Percentiles rank a stretch among this genome's conserved stretches.
These are phyloP conservation scores for Fonsecaea erecta DNA, from an alignment of 2,329 filamentous ascomycete species.

Conservation along the genomic window DNA sequence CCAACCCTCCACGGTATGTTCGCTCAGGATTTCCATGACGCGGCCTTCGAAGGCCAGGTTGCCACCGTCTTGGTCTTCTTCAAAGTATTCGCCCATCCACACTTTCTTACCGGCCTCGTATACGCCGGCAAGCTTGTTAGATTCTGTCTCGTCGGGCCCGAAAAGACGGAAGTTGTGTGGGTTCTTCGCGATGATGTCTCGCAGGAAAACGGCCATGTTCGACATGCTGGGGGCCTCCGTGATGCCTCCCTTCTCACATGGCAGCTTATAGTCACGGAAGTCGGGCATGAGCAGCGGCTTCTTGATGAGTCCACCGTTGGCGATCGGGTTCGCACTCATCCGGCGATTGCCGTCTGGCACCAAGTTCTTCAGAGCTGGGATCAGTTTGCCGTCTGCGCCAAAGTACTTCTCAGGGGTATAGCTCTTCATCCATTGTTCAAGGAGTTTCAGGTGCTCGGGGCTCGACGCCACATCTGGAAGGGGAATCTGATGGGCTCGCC, in stretches of 20 bases:
- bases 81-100: slow-evolving; percentile 78
- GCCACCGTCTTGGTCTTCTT: slow-evolving; percentile 74
- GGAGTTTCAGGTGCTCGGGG: slow-evolving; percentile 66
- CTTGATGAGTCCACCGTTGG: slow-evolving; percentile 70
- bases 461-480: slow-evolving; percentile 72
- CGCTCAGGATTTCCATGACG: slow-evolving; percentile 84
- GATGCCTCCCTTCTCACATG: slow-evolving; percentile 65
- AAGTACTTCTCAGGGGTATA: slow-evolving; percentile 77
- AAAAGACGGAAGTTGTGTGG: slow-evolving; percentile 73
- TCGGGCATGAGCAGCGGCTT: slow-evolving; percentile 72
- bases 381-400: slow-evolving; percentile 65
- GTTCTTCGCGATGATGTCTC: slow-evolving; percentile 70
- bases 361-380: slow-evolving; percentile 65
- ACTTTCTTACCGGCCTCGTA: slow-evolving; percentile 78
- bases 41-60: slow-evolving; percentile 71
- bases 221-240: slow-evolving; percentile 67
- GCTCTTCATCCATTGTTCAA: slow-evolving; percentile 77
- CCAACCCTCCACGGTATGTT: slow-evolving; percentile 81
- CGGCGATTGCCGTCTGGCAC: slow-evolving; percentile 68
- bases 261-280: slow-evolving; percentile 69
- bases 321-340: slow-evolving; percentile 78
- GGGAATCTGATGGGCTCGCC: slow-evolving; percentile 78
- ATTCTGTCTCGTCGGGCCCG: slow-evolving; percentile 80
- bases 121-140: slow-evolving; percentile 74
- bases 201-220: slow-evolving; percentile 70